phyloP scores from a whole-genome alignment of 805 yeast species.

The Tetrapisispora pingtungensis region DNA sequence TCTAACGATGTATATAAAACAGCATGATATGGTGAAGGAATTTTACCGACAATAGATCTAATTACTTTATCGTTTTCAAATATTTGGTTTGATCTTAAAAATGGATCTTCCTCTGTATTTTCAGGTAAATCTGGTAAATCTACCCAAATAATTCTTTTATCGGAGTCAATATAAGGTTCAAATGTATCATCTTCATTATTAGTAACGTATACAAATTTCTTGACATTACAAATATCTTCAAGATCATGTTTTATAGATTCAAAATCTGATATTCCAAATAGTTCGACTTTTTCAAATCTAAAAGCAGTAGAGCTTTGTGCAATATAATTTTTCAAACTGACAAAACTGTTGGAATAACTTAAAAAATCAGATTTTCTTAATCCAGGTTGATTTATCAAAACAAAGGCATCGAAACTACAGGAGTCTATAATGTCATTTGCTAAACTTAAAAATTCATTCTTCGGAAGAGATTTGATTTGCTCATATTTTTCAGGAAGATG shows the following conservation, averaged over 20 bases:
- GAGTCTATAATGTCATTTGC: constrained; percentile 26
- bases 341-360: constrained; percentile 34
- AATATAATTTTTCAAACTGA: constrained; percentile 40
- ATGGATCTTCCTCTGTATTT: constrained; percentile 11
- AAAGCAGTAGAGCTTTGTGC: constrained; percentile 50
- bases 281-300: constrained; percentile 43
- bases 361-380: constrained; percentile 38
- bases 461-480: constrained; percentile 11
- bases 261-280: constrained; percentile 13
- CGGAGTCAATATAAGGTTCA: constrained; percentile 52
- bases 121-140: constrained; percentile 43
- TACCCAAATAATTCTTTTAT: constrained; percentile 51
- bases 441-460: constrained; percentile 22
- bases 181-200: constrained; percentile 36
- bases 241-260: constrained; percentile 13
- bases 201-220: constrained; percentile 12
- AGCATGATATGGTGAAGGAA: constrained; percentile 67
- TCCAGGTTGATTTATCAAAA: constrained; percentile 48
- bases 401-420: constrained; percentile 48
- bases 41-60: constrained; percentile 46
- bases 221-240: constrained; percentile 18
- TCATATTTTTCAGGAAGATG: constrained; percentile 9
- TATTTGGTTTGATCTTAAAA: constrained; percentile 10
- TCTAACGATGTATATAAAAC: constrained; percentile 44
- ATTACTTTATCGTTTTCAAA: constrained; percentile 36